phyloP scores from a whole-genome alignment of 345 rosid species.

The Brassica nigra region DNA sequence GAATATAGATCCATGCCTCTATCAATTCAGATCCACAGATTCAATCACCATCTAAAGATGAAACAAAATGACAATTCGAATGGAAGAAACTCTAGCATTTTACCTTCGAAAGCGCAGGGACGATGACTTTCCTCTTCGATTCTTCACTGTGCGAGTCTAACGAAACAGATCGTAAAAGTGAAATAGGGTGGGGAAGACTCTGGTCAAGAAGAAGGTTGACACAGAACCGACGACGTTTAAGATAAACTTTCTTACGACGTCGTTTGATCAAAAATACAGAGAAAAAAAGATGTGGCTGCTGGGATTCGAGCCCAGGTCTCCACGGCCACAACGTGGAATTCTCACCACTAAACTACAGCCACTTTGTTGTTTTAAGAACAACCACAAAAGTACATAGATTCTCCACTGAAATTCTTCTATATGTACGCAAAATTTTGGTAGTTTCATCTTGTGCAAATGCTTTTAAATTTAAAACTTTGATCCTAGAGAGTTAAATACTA shows the following conservation, averaged over 20 bases:
- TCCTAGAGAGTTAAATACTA: background rate
- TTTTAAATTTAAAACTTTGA: background rate
- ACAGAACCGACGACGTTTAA: background rate
- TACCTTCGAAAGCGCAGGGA: background rate
- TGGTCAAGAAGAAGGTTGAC: background rate
- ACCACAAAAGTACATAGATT: no score
- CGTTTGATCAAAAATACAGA: background rate
- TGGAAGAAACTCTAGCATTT: background rate
- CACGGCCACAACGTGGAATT: constrained; percentile 90
- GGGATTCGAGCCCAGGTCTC: constrained; percentile 89
- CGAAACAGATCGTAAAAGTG: background rate
- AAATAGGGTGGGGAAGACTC: background rate
- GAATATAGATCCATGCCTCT: background rate
- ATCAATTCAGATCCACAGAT: background rate
- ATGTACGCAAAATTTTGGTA: background rate
- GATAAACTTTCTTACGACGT: background rate
- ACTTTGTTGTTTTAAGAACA: background rate
- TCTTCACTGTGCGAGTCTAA: background rate
- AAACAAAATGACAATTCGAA: background rate
- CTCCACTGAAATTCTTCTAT: no score
- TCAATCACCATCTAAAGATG: background rate
- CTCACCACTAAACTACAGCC: constrained; percentile 82
- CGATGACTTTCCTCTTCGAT: background rate
- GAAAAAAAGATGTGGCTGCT: constrained; percentile 56
- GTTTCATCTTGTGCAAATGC: background rate